These are phyloP conservation scores for Crithidia acanthocephali DNA, from an alignment of 208 protist genomes.

Conservation along the genomic window DNA sequence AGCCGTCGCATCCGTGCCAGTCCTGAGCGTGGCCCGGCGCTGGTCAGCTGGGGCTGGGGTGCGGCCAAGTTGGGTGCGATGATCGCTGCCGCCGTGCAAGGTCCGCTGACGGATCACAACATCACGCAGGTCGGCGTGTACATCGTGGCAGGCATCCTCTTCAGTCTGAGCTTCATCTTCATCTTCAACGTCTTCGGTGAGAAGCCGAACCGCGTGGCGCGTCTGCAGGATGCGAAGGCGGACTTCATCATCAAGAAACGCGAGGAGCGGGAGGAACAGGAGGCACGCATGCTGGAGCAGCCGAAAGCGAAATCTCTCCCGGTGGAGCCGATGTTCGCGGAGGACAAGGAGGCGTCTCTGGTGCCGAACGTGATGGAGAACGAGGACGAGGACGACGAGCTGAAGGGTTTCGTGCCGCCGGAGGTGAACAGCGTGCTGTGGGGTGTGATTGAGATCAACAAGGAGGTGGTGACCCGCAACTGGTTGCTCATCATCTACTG, in stretches of 20 bases:
- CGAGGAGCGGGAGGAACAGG: too few species aligned
- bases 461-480: conserved; percentile 33
- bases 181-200: conserved; percentile 70
- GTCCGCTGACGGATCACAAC: conserved; percentile 55
- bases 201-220: conserved; percentile 47
- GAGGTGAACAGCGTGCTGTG: conserved; percentile 26
- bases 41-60: conserved; percentile 75
- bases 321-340: neutral
- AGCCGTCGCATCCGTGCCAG: conserved; percentile 55
- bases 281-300: conserved; percentile 1
- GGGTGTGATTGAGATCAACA: conserved; percentile 37
- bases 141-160: conserved; percentile 45
- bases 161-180: conserved; percentile 46
- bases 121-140: conserved; percentile 44
- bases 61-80: conserved; percentile 44
- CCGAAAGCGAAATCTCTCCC: neutral
- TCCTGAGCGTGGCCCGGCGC: conserved; percentile 40
- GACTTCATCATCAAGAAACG: conserved; percentile 22
- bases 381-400: conserved; percentile 12
- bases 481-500: conserved; percentile 41
- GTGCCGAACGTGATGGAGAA: neutral
- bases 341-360: neutral
- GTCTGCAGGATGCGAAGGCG: conserved; percentile 42
- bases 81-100: conserved; percentile 48
- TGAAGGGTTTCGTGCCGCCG: conserved; percentile 29